Evolutionary conservation across 148 eudicot genomes (phyloP), one percentile per base, ranked within the genome.

Genomic region (Rhododendron molle): DNA sequence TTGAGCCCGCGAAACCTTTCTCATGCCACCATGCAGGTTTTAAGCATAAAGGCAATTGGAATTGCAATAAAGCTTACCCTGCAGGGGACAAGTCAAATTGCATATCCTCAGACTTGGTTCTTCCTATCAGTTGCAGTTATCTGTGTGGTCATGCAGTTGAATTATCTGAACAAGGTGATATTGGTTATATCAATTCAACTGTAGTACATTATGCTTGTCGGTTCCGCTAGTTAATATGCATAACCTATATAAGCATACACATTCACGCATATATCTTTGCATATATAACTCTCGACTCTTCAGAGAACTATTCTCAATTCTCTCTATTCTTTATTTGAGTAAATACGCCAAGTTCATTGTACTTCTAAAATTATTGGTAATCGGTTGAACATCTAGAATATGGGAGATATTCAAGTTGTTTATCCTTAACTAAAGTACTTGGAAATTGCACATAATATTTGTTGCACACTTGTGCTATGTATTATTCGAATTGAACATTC

Each of bases 1-100:
- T 84, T 84, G 10, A 74, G 26, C 34, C 49, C 12, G 40, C 50
- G 43, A 54, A 84, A 10, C 16, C 40, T 83, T 44, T 85, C 36
- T 54, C 30, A 54, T 85, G 80, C 60, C 30, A 32, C 47, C 81
- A 76, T 88, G 85, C 88, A 96, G 99, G 98, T 96, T 78, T 93
- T 96, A 76, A 95, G 99, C 92, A 92, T 95, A 88, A 96, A 96
- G 91, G 99, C 99, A n/a, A 91, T 96, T 83, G 99, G 99, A 84
- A 96, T 95, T 85, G 96, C 97, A 38, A 88, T 96, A 85, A 93
- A 96, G 90, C 96, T 96, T 40, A 96, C 99, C 43, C 78, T 96
- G 69, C 95, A 92, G 79, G 99, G 99, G 32, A 90, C 88, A 84
- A 96, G 90, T 88, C 99, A 96, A 83, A 60, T 95, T 85, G 88